These are phyloP conservation scores for Lepidium didymum DNA, from an alignment of 345 rosid species.

Conservation along the genomic window DNA sequence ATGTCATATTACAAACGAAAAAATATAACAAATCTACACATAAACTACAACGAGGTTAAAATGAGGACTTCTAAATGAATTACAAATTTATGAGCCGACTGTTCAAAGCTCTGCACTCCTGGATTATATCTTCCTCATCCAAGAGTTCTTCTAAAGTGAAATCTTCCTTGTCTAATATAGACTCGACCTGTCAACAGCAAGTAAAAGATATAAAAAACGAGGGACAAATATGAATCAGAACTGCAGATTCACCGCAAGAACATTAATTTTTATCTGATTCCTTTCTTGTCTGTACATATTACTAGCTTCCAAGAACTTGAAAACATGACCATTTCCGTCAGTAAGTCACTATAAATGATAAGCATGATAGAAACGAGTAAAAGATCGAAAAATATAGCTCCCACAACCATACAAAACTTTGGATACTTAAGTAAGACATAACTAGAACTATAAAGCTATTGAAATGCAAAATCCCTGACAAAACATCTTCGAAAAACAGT, in stretches of 20 bases:
- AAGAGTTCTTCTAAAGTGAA: constrained; percentile 92
- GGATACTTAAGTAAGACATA: background rate
- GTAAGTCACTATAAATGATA: background rate
- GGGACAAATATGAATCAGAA: background rate
- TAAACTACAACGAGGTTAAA: constrained; percentile 6
- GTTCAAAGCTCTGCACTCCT: constrained; percentile 98
- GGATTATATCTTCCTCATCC: constrained; percentile 98
- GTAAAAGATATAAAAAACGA: background rate
- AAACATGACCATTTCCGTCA: background rate
- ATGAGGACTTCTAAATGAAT: constrained; percentile 18
- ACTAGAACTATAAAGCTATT: background rate
- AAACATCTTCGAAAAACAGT: background rate
- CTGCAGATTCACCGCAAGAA: background rate
- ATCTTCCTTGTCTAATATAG: constrained; percentile 83
- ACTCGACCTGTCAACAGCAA: constrained; percentile 59
- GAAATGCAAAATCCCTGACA: background rate
- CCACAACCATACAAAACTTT: background rate
- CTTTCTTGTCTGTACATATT: background rate
- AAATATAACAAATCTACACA: background rate
- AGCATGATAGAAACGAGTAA: background rate
- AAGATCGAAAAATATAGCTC: background rate
- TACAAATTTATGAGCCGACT: constrained; percentile 97
- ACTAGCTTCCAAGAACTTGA: background rate
- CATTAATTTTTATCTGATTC: background rate
- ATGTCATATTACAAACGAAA: constrained; percentile 12